Evolutionary conservation across 2,329 filamentous ascomycete species (phyloP), one percentile per base, ranked within the genome.

Genomic region (Trichoderma sp.): DNA sequence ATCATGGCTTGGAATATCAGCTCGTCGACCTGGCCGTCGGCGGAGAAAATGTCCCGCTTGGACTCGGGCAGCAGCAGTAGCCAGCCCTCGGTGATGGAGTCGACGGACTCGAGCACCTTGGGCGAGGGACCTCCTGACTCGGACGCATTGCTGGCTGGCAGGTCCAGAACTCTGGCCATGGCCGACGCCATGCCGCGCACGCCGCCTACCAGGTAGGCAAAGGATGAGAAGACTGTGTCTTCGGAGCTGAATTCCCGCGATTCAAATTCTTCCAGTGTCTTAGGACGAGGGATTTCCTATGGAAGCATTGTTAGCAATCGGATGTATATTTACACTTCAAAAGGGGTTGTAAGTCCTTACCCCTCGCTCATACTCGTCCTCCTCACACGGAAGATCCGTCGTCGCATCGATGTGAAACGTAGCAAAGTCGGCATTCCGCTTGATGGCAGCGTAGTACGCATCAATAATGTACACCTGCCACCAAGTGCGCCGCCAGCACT

Each of bases 1-100:
- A 93, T 91, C 68, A 90, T 88, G 1, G 90, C 91, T 74, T 93
- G 90, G 77, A 94, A 94, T 73, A 94, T 85, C 81, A 94, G 87
- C 76, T 93, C 90, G 72, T 96, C 91, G 3, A 82, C 67, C 5
- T 73, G 68, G 1, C 74, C 74, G 5, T 63, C 63, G 24, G 68
- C 67, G 1, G 63, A 70, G 72, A 80, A 75, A 41, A 78, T 68
- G 14, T 74, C 69, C 58, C 68, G 73, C 59, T 72, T 72, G 3
- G 69, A 63, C 26, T 75, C 68, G 0, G 78, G 78, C 3, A 80
- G 67, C 9, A 79, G 66, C 26, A 78, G 71, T 1, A 74, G 55
- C 78, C 78, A 80, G 7, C 71, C 78, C 28, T 79, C 74, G 3
- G 79, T 67, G 17, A 72, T 71, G 6, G 75, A 73, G 67, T 80